These are phyloP conservation scores for Pulveroboletus sp. DNA, from an alignment of 768 basidiomycete species.

Conservation along the genomic window DNA sequence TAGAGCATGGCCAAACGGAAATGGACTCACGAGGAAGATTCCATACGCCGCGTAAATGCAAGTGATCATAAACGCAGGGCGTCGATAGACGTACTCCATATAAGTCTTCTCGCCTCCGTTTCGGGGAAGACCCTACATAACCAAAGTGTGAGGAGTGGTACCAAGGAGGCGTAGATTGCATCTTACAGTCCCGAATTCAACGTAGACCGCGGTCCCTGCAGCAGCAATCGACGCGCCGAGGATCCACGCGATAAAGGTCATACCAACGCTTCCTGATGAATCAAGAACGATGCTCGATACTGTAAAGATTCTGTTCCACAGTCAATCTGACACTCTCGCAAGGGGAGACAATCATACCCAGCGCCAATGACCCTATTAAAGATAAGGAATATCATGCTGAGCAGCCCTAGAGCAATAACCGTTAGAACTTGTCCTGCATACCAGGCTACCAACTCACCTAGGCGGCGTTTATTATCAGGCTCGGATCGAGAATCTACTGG, in stretches of 20 bases:
- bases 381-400: conserved; percentile 60
- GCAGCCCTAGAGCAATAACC: conserved; percentile 9
- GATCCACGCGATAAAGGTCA: conserved; percentile 67
- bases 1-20: background rate
- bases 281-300: conserved; percentile 64
- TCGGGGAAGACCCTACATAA: conserved; percentile 55
- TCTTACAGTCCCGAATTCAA: conserved; percentile 70
- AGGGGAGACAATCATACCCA: conserved; percentile 39
- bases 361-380: conserved; percentile 76
- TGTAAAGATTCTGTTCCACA: conserved; percentile 56
- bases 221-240: conserved; percentile 60
- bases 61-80: conserved; percentile 56
- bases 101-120: conserved; percentile 78
- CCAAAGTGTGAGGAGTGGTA: background rate
- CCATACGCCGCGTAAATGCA: conserved; percentile 57
- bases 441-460: conserved; percentile 37
- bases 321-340: background rate
- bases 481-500: conserved; percentile 21
- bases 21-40: conserved; percentile 47
- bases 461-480: conserved; percentile 43
- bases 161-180: background rate
- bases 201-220: conserved; percentile 63
- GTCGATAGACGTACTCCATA: conserved; percentile 62
- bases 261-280: conserved; percentile 65
- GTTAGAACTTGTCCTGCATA: background rate